Base-by-base conservation (phyloP, 2,329 filamentous ascomycete species). In the Graphilbum fragrans region DNA sequence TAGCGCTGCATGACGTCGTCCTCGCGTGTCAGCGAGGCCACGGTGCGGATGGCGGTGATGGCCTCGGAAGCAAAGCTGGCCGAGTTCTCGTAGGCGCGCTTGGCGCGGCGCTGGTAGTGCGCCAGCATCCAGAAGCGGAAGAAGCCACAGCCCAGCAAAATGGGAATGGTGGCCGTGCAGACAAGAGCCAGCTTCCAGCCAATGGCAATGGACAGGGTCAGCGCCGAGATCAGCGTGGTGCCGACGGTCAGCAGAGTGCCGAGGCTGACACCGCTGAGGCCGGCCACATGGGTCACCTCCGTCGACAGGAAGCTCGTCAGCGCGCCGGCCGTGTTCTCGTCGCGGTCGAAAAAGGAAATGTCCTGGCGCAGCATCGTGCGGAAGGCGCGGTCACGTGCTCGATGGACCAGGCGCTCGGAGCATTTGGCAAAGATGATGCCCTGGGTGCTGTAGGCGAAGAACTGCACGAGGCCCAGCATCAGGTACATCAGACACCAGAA, bases 401-500 rank as follows among this genome's bases (percentile, higher is more conserved):
- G 79, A 56, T 86, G 84, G 41, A 95, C 74, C 20, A 96, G 72
- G 33, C 78, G 73, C 63, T 94, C 86, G n/a, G 86, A 92, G 63
- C 85, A 88, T 53, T 78, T 79, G 17, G 86, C 88, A 51, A 96
- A 88, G 2, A 80, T 67, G 39, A 83, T 53, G 39, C 86, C 86
- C 53, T 90, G 82, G 6, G 64, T 59, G 18, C 71, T 59, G 52
- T 82, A 86, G 6, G 80, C 69, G 41, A 88, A 58, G 45, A 93
- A 74, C 54, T 83, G 75, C 10, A 82, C 76, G 41, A 86, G 60
- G 3, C 78, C 87, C 41, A 95, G 69, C 72, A 94, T 87, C 48
- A 88, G 70, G 59, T 82, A 94, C 86, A 94, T 94, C 52, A 79
- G 64, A 43, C 77, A 80, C 86, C 86, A 95, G 58, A 94, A 94